Evolutionary conservation across 768 basidiomycete species (phyloP), one percentile per base, ranked within the genome.

Genomic region (Lentinula detonsa): DNA sequence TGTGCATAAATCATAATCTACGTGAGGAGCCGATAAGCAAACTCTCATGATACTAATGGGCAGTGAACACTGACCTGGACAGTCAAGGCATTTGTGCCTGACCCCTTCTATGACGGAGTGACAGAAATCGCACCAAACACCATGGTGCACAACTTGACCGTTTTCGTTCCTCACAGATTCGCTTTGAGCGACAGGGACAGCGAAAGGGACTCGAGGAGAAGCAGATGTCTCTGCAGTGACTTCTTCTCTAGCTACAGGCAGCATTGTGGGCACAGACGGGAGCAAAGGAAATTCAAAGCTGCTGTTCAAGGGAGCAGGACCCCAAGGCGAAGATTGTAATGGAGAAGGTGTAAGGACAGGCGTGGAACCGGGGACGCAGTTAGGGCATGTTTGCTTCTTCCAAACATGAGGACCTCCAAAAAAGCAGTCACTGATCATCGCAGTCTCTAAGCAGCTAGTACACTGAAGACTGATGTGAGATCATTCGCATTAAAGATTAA

Each of bases 51-150:
- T 61, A 18, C 16, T 31, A 53, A 46, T 18, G 5, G 35, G 60
- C 45, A 48, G 21, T 31, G 21, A 40, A 31, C n/a, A 43, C 1
- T 57, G 68, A 90, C 88, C 79, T 52, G 79, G 76, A 70, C 91
- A 93, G 65, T 91, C 87, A 21, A 91, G 72, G 67, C 92, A 94
- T 71, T 93, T 94, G 71, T 91, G 86, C 48, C 93, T 79, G 59
- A 85, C 69, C 10, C 91, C 92, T 59, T 80, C 74, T 42, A 93
- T 77, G 3, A 72, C 79, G 21, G 72, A 65, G 5, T 78, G 64
- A 71, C 92, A 95, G 15, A 65, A 66, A 70, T 94, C 88, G 70
- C 92, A 95, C 8, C 77, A 50, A n/a, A 91, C 73, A 33, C 81
- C 81, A 35, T 55, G 68, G 69, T 91, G 89, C 42, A 86, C 70